Evolutionary conservation across 208 protist species (phyloP).

Genomic region (Leishmania braziliensis): DNA sequence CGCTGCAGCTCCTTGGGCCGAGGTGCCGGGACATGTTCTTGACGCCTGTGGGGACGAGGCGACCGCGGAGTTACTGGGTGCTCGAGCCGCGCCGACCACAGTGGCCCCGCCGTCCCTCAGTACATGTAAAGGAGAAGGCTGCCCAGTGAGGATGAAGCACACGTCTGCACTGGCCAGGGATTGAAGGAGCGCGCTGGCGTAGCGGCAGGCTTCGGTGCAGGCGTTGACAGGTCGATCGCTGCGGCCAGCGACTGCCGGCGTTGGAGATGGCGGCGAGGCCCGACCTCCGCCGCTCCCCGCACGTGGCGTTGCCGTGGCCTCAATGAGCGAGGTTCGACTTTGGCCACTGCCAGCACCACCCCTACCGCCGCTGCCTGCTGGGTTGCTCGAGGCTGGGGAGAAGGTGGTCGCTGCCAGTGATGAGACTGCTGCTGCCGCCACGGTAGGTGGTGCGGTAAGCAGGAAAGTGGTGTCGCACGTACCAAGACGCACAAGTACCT

Average conservation of each 20-base stretch:
- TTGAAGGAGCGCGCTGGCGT: conserved; percentile 52
- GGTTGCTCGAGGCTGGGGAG: not conserved
- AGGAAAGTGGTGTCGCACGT: conserved; percentile 47
- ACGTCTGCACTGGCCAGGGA: conserved; percentile 34
- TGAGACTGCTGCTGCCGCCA: conserved; percentile 32
- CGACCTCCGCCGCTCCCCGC: not conserved
- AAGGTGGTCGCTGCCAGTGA: not conserved
- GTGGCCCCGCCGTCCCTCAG: not conserved
- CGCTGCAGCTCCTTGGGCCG: not conserved
- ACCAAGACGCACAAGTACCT: conserved; percentile 59
- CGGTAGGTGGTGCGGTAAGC: not conserved
- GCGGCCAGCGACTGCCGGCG: not conserved
- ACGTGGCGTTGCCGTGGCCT: conserved; percentile 2
- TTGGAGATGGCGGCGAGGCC: not conserved
- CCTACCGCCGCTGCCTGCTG: not conserved
- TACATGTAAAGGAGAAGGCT: not conserved
- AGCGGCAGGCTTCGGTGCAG: conserved; percentile 59
- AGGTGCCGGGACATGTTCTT: not conserved
- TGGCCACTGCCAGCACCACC: not conserved
- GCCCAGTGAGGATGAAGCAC: conserved; percentile 14
- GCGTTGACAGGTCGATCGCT: conserved; percentile 38
- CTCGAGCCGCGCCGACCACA: not conserved
- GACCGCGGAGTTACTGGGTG: not conserved
- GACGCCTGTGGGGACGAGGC: not conserved
- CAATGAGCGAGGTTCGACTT: not conserved